phyloP scores from a whole-genome alignment of 1,139 yeast genomes.

The Debaryomyces subglobosus region DNA sequence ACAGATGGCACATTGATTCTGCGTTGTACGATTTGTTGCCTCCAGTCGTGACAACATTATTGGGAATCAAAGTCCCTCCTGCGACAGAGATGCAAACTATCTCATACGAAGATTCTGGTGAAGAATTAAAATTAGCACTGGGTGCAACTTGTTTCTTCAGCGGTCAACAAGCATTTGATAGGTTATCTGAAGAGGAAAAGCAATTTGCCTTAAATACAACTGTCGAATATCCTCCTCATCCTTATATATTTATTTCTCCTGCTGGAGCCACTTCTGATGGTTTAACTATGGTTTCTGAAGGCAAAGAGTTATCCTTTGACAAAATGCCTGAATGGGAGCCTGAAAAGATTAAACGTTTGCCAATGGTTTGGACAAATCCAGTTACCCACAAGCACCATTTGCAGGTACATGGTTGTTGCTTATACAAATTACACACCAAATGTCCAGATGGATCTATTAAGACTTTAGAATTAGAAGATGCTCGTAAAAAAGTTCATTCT shows the following conservation, averaged over 20 bases:
- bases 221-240: constrained; percentile 89
- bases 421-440: constrained; percentile 63
- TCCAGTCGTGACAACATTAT: constrained; percentile 79
- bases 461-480: constrained; percentile 63
- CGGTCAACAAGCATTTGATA: constrained; percentile 74
- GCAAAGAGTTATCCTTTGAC: constrained; percentile 65
- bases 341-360: constrained; percentile 70
- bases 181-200: constrained; percentile 68
- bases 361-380: constrained; percentile 93
- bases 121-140: constrained; percentile 66
- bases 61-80: constrained; percentile 81
- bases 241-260: constrained; percentile 79
- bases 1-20: constrained; percentile 93
- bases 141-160: constrained; percentile 89
- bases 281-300: constrained; percentile 79
- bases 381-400: constrained; percentile 78
- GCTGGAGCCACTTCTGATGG: constrained; percentile 86
- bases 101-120: constrained; percentile 68
- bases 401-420: constrained; percentile 87
- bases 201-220: constrained; percentile 72
- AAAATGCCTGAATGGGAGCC: constrained; percentile 83
- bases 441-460: constrained; percentile 52
- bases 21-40: constrained; percentile 85
- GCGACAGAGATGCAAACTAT: constrained; percentile 49
- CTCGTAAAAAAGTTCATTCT: constrained; percentile 68